phyloP scores from a whole-genome alignment of 2,329 filamentous ascomycete genomes.

The Elsinoe ampelina region DNA sequence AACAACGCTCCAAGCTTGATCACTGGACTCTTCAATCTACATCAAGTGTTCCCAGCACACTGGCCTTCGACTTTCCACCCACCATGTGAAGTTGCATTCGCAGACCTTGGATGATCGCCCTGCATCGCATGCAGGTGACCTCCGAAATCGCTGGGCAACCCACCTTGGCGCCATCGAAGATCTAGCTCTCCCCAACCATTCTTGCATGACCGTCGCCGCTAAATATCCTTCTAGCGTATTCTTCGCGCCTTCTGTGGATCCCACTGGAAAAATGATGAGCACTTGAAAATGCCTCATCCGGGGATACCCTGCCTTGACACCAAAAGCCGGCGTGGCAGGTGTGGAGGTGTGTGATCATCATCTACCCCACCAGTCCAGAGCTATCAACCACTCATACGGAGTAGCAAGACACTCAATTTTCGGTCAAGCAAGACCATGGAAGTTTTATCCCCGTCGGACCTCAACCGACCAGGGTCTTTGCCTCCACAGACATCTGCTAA shows the following conservation, averaged over 20 bases:
- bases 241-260: constrained; percentile 7
- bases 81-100: not conserved
- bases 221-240: constrained; percentile 10
- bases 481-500: not conserved
- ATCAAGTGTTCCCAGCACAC: too few relatives aligned
- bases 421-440: not conserved
- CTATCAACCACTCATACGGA: not conserved
- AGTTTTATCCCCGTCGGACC: not conserved
- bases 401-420: not conserved
- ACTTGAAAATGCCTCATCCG: constrained; percentile 1
- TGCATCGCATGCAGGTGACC: not conserved
- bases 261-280: not conserved
- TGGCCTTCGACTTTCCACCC: not conserved
- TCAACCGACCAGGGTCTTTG: not conserved
- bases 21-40: not conserved
- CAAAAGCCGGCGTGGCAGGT: not conserved
- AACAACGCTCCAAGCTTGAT: not conserved
- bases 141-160: constrained; percentile 4
- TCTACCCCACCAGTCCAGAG: not conserved
- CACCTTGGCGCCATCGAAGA: not conserved
- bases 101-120: not conserved
- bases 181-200: constrained; percentile 10
- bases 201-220: constrained; percentile 3
- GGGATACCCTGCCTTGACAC: not conserved
- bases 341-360: constrained; percentile 1